A percentile compares a stretch with the other conserved stretches of the same genome.
These are phyloP conservation scores for Penicillium malachiteum DNA, from an alignment of 495 filamentous ascomycete genomes.

Conservation along the genomic window DNA sequence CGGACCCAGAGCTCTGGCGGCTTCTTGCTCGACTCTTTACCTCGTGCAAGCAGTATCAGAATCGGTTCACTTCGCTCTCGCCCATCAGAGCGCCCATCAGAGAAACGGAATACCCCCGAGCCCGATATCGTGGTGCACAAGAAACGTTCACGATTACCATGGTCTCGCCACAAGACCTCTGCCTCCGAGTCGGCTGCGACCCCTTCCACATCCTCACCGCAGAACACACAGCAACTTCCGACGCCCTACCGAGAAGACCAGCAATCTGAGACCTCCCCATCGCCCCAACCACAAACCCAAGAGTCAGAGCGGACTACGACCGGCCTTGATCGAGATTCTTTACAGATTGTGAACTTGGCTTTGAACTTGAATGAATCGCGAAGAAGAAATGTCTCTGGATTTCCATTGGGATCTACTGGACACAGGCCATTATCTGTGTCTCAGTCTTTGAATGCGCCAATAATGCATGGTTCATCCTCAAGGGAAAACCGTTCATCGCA, in stretches of 20 bases:
- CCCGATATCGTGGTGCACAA: slow-evolving; percentile 34
- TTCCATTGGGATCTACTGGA: slow-evolving; percentile 52
- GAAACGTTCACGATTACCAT: slow-evolving; percentile 41
- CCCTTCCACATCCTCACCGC: slow-evolving; percentile 8
- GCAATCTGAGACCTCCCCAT: slow-evolving; percentile 14
- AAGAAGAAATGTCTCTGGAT: slow-evolving; percentile 51
- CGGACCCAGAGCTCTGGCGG: slow-evolving; percentile 42
- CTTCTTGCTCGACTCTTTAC: slow-evolving; percentile 47
- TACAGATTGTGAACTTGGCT: slow-evolving; percentile 88
- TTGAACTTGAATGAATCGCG: slow-evolving; percentile 84
- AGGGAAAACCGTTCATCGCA: slow-evolving; percentile 13
- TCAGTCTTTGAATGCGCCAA: slow-evolving; percentile 13
- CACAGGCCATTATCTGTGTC: slow-evolving; percentile 44
- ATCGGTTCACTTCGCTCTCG: slow-evolving; percentile 25
- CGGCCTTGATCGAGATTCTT: slow-evolving; percentile 67
- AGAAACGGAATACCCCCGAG: slow-evolving; percentile 35
- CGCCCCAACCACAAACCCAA: slow-evolving; percentile 6
- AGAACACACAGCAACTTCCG: slow-evolving; percentile 6
- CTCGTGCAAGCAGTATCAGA: slow-evolving; percentile 29
- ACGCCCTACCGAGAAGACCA: slow-evolving; percentile 6
- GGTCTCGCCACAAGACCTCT: slow-evolving; percentile 36
- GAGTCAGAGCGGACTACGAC: slow-evolving; percentile 14
- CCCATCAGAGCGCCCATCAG: slow-evolving; percentile 26
- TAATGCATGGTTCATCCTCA: slow-evolving; percentile 16
- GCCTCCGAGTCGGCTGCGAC: slow-evolving; percentile 18